phyloP scores from a whole-genome alignment of 768 basidiomycete genomes.

The Russula griseocarnosa region DNA sequence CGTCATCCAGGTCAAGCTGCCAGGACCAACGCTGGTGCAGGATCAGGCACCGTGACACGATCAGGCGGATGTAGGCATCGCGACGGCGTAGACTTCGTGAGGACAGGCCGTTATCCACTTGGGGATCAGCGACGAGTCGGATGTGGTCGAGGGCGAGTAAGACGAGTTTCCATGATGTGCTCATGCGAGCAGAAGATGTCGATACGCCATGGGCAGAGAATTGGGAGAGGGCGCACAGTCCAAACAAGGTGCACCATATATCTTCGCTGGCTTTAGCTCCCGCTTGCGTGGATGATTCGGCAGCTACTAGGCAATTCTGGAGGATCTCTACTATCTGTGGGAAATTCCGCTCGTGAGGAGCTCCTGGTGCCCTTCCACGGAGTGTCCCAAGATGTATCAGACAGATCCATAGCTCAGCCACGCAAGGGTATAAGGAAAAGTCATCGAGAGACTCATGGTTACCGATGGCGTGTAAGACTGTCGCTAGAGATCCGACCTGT shows the following conservation, averaged over 20 bases:
- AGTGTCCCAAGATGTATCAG: conserved; percentile 46
- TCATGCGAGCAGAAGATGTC: conserved; percentile 40
- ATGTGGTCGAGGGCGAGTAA: conserved; percentile 55
- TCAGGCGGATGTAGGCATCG: conserved; percentile 65
- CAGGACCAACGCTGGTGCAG: conserved; percentile 76
- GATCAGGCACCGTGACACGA: conserved; percentile 70
- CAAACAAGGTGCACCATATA: conserved; percentile 68
- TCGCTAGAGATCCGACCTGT: conserved; percentile 47
- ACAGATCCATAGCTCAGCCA: conserved; percentile 71
- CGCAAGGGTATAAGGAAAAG: conserved; percentile 40
- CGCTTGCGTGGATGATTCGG: conserved; percentile 27
- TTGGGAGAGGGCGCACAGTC: conserved; percentile 71
- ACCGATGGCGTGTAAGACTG: conserved; percentile 41
- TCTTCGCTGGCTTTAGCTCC: conserved; percentile 54
- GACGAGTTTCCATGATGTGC: conserved; percentile 65
- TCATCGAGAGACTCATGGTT: conserved; percentile 37
- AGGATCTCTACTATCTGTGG: conserved; percentile 41
- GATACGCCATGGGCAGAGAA: conserved; percentile 58
- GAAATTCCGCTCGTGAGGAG: conserved; percentile 34
- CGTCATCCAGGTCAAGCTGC: conserved; percentile 55
- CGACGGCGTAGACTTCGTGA: conserved; percentile 45
- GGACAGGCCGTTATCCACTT: conserved; percentile 41
- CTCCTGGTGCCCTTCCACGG: conserved; percentile 22
- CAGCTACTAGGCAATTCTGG: conserved; percentile 37
- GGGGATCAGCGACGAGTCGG: conserved; percentile 47